Evolutionary conservation across 2,329 filamentous ascomycete species (phyloP).

Genomic region (Fusarium setosum): DNA sequence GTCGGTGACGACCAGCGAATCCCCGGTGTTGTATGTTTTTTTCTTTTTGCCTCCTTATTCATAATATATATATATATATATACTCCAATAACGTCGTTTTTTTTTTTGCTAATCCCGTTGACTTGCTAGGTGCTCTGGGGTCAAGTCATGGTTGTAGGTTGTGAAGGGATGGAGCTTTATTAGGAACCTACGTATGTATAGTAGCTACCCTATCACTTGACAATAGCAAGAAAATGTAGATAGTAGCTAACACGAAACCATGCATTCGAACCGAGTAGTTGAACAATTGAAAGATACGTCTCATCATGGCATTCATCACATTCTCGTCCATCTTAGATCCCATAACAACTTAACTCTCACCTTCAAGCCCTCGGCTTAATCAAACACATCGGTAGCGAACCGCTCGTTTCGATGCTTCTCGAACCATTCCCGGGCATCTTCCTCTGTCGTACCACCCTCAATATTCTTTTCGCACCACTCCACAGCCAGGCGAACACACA

Average conservation of each 20-base stretch:
- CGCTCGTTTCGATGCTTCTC: slow-evolving; percentile 63
- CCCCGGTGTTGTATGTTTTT: not conserved
- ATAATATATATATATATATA: not conserved
- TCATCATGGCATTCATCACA: not conserved
- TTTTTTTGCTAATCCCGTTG: too few relatives aligned
- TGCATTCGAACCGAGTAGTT: too few relatives aligned
- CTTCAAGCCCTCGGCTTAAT: slow-evolving; percentile 47
- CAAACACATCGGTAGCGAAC: slow-evolving; percentile 72
- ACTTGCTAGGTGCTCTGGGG: too few relatives aligned
- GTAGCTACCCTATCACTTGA: too few relatives aligned
- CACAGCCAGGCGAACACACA: slow-evolving; percentile 50
- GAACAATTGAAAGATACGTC: too few relatives aligned
- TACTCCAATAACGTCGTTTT: not conserved
- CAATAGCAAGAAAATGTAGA: too few relatives aligned
- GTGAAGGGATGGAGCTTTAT: too few relatives aligned
- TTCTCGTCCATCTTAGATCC: not conserved
- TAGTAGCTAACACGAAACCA: too few relatives aligned
- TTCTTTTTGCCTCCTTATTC: not conserved
- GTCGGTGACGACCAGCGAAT: not conserved
- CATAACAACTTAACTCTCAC: not conserved
- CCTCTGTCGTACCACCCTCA: slow-evolving; percentile 46
- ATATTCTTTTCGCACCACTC: slow-evolving; percentile 42
- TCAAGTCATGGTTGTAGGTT: too few relatives aligned
- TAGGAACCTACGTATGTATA: too few relatives aligned
- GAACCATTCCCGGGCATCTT: slow-evolving; percentile 59